Base-by-base conservation (phyloP, 371 early-diverging fungal genomes). In the Apophysomyces ossiformis region DNA sequence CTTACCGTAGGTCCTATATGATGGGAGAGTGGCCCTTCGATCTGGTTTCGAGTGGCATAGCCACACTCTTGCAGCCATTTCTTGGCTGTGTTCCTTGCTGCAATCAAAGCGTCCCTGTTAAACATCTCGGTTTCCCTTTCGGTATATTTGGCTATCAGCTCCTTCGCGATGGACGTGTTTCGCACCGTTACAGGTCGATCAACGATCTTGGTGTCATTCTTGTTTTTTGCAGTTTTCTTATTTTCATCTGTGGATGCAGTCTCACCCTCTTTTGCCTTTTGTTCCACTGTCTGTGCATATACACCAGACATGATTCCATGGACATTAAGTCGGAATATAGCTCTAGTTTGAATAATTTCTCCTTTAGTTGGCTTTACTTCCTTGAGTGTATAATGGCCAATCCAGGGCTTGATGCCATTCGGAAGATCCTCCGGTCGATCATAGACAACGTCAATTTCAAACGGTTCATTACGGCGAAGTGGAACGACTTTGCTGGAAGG, bases 211-310 rank as follows among this genome's bases (percentile, higher is more conserved):
- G 93, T 89, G 37, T 93, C 84, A 85, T 95, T 95, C 6, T 41
- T 41, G 13, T 1, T 41, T 13, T 41, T 41, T 2, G 41, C 2
- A 13, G 41, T 41, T 41, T 41, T 41, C 41, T 41, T 41, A 41
- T 77, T 75, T 69, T 85, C 80, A 63, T 77, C 72, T 69, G 32
- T 26, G 32, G 32, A 26, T 26, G 71, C 77, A 21, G 74, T 71
- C 67, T 90, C 92, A 56, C 72, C 78, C 63, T 89, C 90, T 43
- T 89, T 86, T 74, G 90, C 81, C 56, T 84, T 78, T 75, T 97
- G 95, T 79, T 94, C 96, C 39, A 93, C 90, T 56, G 92, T 87
- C 70, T 92, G 88, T 54, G 96, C 95, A 64, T 86, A 78, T 72
- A 92, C 95, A 62, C 96, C 78, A 58, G 79, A 75, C 69, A 95